Evolutionary conservation across 345 rosid genomes (phyloP).

Genomic region (Gynandropsis gynandra): DNA sequence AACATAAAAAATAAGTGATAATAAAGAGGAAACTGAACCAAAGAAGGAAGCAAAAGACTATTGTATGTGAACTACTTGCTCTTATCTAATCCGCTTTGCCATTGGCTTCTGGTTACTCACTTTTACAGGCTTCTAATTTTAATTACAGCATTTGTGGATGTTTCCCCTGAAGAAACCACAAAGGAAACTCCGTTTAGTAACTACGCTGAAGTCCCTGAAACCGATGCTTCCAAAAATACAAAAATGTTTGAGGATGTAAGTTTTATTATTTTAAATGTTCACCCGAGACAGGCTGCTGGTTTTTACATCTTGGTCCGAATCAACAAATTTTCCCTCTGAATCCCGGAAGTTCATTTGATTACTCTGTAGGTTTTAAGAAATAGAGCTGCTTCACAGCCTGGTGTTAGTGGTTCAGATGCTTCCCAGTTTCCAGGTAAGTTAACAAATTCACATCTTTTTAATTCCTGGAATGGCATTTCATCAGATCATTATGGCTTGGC

Average conservation of each 20-base stretch:
- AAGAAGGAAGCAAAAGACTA: slow-evolving; percentile 59
- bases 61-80: slow-evolving; percentile 37
- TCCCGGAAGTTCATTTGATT: slow-evolving; percentile 12
- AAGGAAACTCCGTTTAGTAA: slow-evolving; percentile 56
- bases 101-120: slow-evolving; percentile 6
- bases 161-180: slow-evolving; percentile 66
- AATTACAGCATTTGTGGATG: slow-evolving; percentile 72
- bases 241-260: slow-evolving; percentile 48
- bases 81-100: not conserved
- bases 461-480: not conserved
- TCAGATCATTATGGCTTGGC: too few relatives aligned
- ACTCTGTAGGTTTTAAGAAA: slow-evolving; percentile 55
- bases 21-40: slow-evolving; percentile 34
- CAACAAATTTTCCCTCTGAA: not conserved
- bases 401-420: slow-evolving; percentile 31
- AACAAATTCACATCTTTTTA: not conserved
- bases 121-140: slow-evolving; percentile 14
- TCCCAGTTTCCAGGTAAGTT: slow-evolving; percentile 50
- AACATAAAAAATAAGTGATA: slow-evolving; percentile 37
- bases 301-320: not conserved
- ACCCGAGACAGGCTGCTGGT: not conserved
- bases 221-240: slow-evolving; percentile 43
- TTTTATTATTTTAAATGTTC: slow-evolving; percentile 15
- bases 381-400: slow-evolving; percentile 57
- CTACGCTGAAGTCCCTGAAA: slow-evolving; percentile 44